Base-by-base conservation (phyloP, 805 yeast species). In the Teunomyces stri region DNA sequence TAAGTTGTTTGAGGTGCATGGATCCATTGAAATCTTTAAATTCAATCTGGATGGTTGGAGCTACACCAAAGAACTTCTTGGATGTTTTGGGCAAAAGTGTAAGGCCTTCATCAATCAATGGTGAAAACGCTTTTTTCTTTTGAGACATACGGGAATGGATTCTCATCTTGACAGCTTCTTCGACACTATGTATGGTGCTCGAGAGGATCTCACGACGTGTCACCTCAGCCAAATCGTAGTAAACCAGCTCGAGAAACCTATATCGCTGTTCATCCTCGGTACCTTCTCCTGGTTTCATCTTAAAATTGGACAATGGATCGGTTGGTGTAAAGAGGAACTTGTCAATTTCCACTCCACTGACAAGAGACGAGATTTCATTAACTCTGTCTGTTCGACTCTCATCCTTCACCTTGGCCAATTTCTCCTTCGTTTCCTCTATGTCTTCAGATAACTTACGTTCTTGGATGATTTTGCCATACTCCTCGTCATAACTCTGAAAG, bases 401-500 rank as follows among this genome's bases (percentile, higher is more conserved):
- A 37, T 48, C 7, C 42, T 28, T 46, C 29, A 11, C 31, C 40
- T 40, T 47, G 28, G 44, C 27, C 10, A 39, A 13, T n/a, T n/a
- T 7, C n/a, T 37, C 29, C 6, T 22, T 29, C 3, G 12, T 37
- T 20, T 25, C 16, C 15, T 12, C 4, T 11, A n/a, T 9, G 4
- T 10, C 15, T 12, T 25, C 39, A 6, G 45, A n/a, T 1, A 56
- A 43, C 20, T 50, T 52, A 33, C 50, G 47, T 7, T 53, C 37
- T 9, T 41, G 7, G 7, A 68, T 63, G 34, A 65, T 62, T 15
- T 52, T 48, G 25, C 51, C 52, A 43, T 66, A 72, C 42, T 68
- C 74, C 16, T 52, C 56, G 52, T 72, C 75, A 48, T 69, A 64
- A 7, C 57, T 46, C 51, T 85, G 91, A 52, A 76, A 87, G 57